Conservation (phyloP, 2,329 filamentous ascomycete species). For the Hymenoscyphus albidus region DNA sequence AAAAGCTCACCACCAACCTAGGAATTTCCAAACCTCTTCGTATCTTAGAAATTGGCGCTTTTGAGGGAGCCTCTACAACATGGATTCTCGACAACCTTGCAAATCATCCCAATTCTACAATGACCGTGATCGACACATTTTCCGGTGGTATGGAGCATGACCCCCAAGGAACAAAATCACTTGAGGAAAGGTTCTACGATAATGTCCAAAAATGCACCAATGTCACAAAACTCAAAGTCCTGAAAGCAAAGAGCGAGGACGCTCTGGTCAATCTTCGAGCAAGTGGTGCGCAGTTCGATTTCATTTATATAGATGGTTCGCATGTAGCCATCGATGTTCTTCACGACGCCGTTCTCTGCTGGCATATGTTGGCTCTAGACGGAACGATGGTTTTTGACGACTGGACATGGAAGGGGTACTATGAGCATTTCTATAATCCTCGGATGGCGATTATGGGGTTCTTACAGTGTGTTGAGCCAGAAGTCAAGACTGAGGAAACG, state of each 20-base stretch:
- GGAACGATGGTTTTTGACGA: not conserved
- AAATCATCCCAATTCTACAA: not conserved
- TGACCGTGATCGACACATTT: not conserved
- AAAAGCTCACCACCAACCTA: not conserved
- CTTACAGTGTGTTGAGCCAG: not conserved
- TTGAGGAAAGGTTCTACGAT: not conserved
- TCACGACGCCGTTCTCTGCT: not conserved
- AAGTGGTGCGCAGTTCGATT: not conserved
- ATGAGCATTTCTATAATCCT: not conserved
- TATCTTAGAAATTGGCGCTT: not conserved
- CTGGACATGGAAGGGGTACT: not conserved
- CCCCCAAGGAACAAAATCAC: not conserved
- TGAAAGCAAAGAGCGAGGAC: not conserved
- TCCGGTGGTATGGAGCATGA: not conserved
- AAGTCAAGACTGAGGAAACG: not conserved
- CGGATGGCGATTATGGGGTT: not conserved
- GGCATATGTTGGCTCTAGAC: not conserved
- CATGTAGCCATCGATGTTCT: not conserved
- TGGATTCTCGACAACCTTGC: not conserved
- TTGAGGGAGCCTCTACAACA: not conserved
- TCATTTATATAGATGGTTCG: not conserved
- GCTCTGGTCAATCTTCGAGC: not conserved
- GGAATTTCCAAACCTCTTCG: not conserved
- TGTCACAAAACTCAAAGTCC: not conserved
- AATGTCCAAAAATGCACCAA: not conserved